A percentile compares a stretch with the other conserved stretches of the same genome.
Conservation (phyloP, 2,329 filamentous ascomycete genomes). For the Fusarium palustre region DNA sequence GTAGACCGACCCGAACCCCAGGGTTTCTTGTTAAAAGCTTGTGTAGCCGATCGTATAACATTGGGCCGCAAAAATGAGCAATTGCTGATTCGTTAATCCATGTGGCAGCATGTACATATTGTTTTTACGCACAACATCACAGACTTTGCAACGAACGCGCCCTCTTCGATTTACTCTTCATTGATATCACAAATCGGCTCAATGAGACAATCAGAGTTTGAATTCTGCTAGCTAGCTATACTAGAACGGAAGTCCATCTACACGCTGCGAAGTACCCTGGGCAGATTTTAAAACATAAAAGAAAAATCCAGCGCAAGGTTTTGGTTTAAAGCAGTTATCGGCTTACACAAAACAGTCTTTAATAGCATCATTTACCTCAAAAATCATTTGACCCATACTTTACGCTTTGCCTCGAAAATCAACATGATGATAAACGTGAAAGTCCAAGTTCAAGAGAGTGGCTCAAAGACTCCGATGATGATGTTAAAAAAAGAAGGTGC, state of each 20-base stretch:
- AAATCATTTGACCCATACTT: neutral
- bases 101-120: neutral
- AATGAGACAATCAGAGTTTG: neutral
- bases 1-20: neutral
- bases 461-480: neutral
- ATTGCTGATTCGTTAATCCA: neutral
- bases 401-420: slow-evolving; percentile 3
- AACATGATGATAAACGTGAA: slow-evolving; percentile 1
- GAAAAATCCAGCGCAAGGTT: neutral
- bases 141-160: no score
- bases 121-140: no score
- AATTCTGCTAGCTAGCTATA: slow-evolving; percentile 3
- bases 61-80: neutral
- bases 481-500: neutral
- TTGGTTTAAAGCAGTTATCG: neutral
- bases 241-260: neutral
- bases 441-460: neutral
- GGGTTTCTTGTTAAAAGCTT: neutral
- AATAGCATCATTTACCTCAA: slow-evolving; percentile 1
- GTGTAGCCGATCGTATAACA: neutral
- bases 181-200: neutral
- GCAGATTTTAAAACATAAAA: neutral
- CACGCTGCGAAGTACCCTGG: neutral
- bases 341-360: neutral
- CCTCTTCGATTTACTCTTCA: no score